phyloP scores from a whole-genome alignment of 257 asterid species.

The Solanum chmielewskii region DNA sequence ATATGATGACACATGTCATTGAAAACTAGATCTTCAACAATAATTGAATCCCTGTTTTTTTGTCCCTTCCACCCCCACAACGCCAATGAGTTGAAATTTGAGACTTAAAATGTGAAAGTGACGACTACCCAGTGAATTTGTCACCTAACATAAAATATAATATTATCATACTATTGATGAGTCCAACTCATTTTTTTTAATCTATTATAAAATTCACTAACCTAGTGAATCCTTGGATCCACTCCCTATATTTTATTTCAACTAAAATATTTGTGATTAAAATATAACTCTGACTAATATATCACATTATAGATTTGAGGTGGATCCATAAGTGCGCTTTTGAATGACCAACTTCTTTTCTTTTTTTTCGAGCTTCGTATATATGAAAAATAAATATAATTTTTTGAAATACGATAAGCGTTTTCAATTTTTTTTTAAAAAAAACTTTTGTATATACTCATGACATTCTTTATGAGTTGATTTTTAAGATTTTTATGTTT shows the following conservation, averaged over 20 bases:
- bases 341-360: neutral
- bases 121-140: neutral
- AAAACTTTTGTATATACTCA: neutral
- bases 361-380: neutral
- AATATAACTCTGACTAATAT: neutral
- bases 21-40: neutral
- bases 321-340: neutral
- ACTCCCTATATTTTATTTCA: neutral
- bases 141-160: neutral
- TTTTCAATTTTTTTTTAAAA: neutral
- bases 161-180: neutral
- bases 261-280: neutral
- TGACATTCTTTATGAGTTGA: neutral
- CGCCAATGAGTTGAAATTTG: neutral
- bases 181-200: neutral
- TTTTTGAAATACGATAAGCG: neutral
- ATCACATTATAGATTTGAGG: neutral
- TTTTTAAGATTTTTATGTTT: too few relatives aligned
- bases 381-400: too few relatives aligned
- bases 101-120: neutral
- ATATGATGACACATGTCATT: neutral
- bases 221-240: neutral
- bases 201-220: neutral
- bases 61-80: neutral
- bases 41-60: neutral